phyloP scores from a whole-genome alignment of 2,329 filamentous ascomycete genomes.

The Monilinia polystroma region DNA sequence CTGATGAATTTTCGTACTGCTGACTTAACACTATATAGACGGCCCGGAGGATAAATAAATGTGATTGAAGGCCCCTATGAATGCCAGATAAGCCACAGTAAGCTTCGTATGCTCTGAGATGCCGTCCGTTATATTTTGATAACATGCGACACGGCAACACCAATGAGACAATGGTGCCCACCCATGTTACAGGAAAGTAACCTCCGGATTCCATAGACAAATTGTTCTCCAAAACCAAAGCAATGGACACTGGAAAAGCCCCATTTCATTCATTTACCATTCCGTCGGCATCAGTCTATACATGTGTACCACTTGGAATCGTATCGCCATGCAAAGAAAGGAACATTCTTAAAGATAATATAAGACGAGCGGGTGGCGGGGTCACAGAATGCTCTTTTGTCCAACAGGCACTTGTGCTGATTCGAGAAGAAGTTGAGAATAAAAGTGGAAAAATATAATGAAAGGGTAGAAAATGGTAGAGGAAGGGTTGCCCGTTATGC shows the following conservation, averaged over 20 bases:
- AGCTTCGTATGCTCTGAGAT: conserved; percentile 2
- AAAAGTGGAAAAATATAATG: conserved; percentile 1
- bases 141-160: conserved; percentile 16
- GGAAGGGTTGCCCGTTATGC: conserved; percentile 9
- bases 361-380: neutral
- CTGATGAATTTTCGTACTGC: conserved; percentile 3
- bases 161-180: conserved; percentile 10
- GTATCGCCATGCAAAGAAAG: conserved; percentile 17
- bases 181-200: conserved; percentile 4
- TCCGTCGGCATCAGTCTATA: conserved; percentile 16
- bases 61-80: neutral
- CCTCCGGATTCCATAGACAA: neutral
- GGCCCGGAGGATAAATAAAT: neutral
- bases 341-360: neutral
- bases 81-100: conserved; percentile 3
- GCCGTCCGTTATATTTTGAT: conserved; percentile 12
- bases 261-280: conserved; percentile 14
- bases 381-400: conserved; percentile 2
- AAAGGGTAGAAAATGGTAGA: neutral
- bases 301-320: conserved; percentile 6
- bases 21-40: conserved; percentile 10
- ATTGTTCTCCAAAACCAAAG: neutral
- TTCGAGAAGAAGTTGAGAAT: neutral
- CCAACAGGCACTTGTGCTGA: conserved; percentile 9
- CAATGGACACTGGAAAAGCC: conserved; percentile 7